Base-by-base conservation (phyloP, 257 asterid genomes). In the Solanum gracilifrons region DNA sequence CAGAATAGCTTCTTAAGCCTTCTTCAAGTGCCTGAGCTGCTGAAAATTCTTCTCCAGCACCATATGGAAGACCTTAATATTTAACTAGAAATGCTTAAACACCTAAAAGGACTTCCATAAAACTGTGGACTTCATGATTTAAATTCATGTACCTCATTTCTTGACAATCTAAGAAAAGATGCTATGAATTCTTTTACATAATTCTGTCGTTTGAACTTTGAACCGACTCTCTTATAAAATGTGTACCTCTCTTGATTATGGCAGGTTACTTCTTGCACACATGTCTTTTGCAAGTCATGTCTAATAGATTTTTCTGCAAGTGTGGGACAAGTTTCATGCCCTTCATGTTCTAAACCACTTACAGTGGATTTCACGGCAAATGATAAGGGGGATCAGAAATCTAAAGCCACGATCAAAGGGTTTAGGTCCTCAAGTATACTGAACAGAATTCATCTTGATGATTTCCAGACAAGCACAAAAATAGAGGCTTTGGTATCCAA, bases 381-480 rank as follows among this genome's bases (percentile, higher is more conserved):
- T 83, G 94, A 90, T 69, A 86, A 75, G 87, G 95, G 90, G 90
- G 93, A 92, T 76, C 95, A 87, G 86, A 91, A 79, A 79, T 64
- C 91, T 48, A 96, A 91, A 91, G 88, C 93, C 41, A 93, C 93
- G 79, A 83, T 94, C 75, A 93, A 93, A 91, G 99, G 98, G 79
- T 94, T 94, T 87, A 93, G 92, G 91, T 62, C 97, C 15, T 91
- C 98, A 29, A 96, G 99, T 89, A 95, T 96, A 90, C 92, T 96
- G 90, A 95, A 96, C 83, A 92, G 99, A 90, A 93, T 96, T 87
- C 91, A 88, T 88, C 94, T 96, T 32, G 88, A 91, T 71, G 92
- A 93, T 89, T 96, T 95, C 90, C 98, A 93, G 93, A 93, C 98
- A 33, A 96, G 99, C 87, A 96, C 99, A 84, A 96, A 96, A 92